Base-by-base conservation (phyloP, 2,329 filamentous ascomycete species). In the Drechslera avenae region DNA sequence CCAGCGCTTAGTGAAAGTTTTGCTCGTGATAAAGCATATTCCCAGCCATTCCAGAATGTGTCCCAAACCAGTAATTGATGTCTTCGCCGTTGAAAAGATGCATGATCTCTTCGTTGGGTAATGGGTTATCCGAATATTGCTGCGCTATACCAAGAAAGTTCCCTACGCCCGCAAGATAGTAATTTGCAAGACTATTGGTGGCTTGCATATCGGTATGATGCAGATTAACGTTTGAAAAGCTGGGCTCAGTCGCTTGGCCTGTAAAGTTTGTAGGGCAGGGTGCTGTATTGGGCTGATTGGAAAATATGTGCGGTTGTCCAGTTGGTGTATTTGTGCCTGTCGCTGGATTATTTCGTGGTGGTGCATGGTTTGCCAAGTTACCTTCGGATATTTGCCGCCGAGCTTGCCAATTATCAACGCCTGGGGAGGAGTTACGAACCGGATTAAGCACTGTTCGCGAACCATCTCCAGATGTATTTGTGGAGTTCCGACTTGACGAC, bases 141-240 rank as follows among this genome's bases (percentile, higher is more conserved):
- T 65, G 62, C 23, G 61, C 63, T 6, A 66, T 62, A 4, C 63
- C 63, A 3, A 64, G 53, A 19, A 64, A 66, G 28, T 50, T 60
- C 8, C 60, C 60, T 8, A 52, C 45, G 16, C 55, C 47, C 4
- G 40, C 54, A n/a, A 63, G 31, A 30, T 59, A 48, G 8, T 51
- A 33, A 23, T 40, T 55, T 18, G 47, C 41, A 7, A 54, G 39
- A 10, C 18, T 54, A n/a, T 34, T 31, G 10, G 30, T 9, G 37
- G 48, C 46, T 14, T 45, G 39, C 17, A 53, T 33, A 28, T 30
- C 17, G 16, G 16, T 34, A 32, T 19, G 5, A 19, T 34, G 45
- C 28, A 41, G n/a, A 34, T 37, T 34, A 14, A 35, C 23, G 26
- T 13, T 46, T 19, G 33, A 13, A 26, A 41, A 35, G 32, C n/a